A percentile compares a stretch with the other conserved stretches of the same genome.
phyloP scores from a whole-genome alignment of 2,329 filamentous ascomycete genomes.

The Cryphonectria carpinicola region DNA sequence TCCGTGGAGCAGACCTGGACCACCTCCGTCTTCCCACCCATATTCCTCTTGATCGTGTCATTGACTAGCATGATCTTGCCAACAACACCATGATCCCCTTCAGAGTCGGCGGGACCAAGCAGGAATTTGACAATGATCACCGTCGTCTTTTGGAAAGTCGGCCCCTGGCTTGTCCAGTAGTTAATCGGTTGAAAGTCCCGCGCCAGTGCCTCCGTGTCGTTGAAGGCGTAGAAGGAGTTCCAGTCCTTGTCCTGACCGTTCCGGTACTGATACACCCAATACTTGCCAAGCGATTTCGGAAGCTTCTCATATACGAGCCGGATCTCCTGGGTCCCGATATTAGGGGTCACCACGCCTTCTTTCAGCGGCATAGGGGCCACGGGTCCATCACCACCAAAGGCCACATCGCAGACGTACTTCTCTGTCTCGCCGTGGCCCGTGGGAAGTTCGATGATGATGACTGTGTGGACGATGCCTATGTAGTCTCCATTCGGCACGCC shows the following conservation, averaged over 20 bases:
- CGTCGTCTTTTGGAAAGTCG: conserved; percentile 56
- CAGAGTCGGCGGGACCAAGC: conserved; percentile 43
- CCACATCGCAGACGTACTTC: conserved; percentile 62
- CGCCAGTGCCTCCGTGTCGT: conserved; percentile 65
- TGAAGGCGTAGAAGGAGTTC: conserved; percentile 67
- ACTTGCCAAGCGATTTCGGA: conserved; percentile 47
- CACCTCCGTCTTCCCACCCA: conserved; percentile 53
- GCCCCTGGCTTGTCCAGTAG: conserved; percentile 54
- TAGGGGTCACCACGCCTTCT: conserved; percentile 45
- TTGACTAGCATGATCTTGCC: conserved; percentile 59
- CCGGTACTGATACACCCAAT: conserved; percentile 68
- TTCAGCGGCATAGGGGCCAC: conserved; percentile 60
- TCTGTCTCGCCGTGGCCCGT: conserved; percentile 39
- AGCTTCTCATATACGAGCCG: conserved; percentile 56
- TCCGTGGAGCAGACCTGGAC: conserved; percentile 54
- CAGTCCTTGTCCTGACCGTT: conserved; percentile 54
- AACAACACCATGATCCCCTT: conserved; percentile 47
- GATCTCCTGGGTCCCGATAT: conserved; percentile 60
- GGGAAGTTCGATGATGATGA: conserved; percentile 62
- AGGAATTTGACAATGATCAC: conserved; percentile 61
- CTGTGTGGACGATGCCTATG: conserved; percentile 54
- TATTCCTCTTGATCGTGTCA: conserved; percentile 56
- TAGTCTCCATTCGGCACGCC: conserved; percentile 47
- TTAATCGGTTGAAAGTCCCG: conserved; percentile 66
- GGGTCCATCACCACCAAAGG: conserved; percentile 66